Base-by-base conservation (phyloP, 2,329 filamentous ascomycete genomes). In the Emergomyces orientalis region DNA sequence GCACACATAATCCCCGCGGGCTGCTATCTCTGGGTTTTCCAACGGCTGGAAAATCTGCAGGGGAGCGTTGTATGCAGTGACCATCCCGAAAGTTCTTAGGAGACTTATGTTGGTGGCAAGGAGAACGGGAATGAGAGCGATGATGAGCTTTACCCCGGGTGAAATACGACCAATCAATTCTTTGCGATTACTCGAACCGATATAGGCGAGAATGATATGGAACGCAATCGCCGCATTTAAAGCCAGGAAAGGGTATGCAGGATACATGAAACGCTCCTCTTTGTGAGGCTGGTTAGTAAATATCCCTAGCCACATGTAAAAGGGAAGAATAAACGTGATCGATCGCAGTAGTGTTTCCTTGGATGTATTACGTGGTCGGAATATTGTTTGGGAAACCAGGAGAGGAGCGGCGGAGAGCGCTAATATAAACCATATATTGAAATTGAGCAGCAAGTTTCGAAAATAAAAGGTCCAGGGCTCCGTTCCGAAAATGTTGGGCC, bases 191-290 rank as follows among this genome's bases (percentile, higher is more conserved):
- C 83, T 82, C 27, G 86, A 87, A 22, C 92, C 91, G 57, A 96
- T 77, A 45, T 88, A 87, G 14, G 86, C 81, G 19, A 97, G 81
- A 1, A 95, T 71, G 63, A 95, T 88, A 73, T 97, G 91, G 43
- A 95, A 79, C 3, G 90, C 84, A 61, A 97, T 83, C 9, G 93
- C 89, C 2, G 92, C 92, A 70, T 96, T 97, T 43, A 99, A 81
- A 0, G 89, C 88, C 45, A 99, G 81, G 66, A 93, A 91, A 0
- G 94, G 94, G 71, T 99, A 99, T 1, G 86, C 89, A 0, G 94
- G 94, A 71, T 96, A 99, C 92, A 99, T 97, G 79, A 99, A 99
- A 7, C 94, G 84, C 76, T 99, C 94, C 74, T 99, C 94, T 72
- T 99, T 99, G 78, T 99, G 94, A 19, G 94, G 90, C 73, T 99